Evolutionary conservation across 768 basidiomycete genomes (phyloP), one percentile per base, ranked within the genome.

Genomic region (Rhodotorula kratochvilovae): DNA sequence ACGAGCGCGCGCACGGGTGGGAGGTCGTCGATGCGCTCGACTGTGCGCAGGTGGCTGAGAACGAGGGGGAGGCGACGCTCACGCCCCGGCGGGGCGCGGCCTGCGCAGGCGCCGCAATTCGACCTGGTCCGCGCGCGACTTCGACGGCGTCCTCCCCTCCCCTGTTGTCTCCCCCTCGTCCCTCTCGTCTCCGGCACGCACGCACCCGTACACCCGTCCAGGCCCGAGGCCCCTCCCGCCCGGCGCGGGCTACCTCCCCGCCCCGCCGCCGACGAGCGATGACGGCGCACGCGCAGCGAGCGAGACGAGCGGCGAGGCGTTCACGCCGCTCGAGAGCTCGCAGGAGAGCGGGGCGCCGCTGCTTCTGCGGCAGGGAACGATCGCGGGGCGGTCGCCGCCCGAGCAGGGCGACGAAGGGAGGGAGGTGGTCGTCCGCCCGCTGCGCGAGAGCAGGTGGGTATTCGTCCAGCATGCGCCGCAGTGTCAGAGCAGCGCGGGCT

Each of bases 311-410:
- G 45, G 45, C 53, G 63, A 63, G 48, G 53, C 35, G 42, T 16
- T 1, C 25, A 10, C 50, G 45, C 19, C 45, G 46, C 7, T 36
- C 33, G 7, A 12, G 8, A 51, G 61, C 45, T 61, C 70, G 54
- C 19, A 65, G 7, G 65, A 65, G 36, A 66, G 64, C 36, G 64
- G 50, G 2, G 57, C n/a, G 25, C 51, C 48, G 51, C 53, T 67
- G 8, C 42, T 71, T 25, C 27, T 7, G 27, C 51, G 29, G 27
- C 45, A 46, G 16, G 21, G 59, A 11, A 43, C 42, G 31, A 29
- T 45, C 21, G 67, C 61, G 43, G 57, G 65, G 27, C 45, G 45
- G 21, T 6, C 13, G 45, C 23, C 15, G 17, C 15, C 45, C 45
- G 45, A 46, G 45, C 19, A 56, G 61, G 42, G 58, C 23, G 21